Percentiles rank a stretch among this genome's conserved stretches.
phyloP scores from a whole-genome alignment of 768 basidiomycete genomes.

The Cystobasidium onofrii region DNA sequence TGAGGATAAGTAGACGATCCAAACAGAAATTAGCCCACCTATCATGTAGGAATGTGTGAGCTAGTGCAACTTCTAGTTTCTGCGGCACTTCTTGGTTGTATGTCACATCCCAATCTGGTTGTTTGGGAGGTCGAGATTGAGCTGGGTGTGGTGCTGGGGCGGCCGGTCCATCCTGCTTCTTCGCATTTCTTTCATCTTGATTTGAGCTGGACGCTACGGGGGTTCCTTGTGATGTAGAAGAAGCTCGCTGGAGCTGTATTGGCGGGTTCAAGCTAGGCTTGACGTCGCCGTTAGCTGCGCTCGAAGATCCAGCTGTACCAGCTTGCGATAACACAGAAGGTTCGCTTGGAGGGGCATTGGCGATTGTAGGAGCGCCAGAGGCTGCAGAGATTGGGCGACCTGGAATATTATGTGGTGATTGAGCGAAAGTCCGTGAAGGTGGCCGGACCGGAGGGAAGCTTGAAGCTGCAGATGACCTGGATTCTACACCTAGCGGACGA shows the following conservation, averaged over 20 bases:
- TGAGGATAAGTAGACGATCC: too few species aligned
- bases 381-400: not conserved
- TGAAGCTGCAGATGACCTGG: not conserved
- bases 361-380: not conserved
- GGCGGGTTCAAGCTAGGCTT: not conserved
- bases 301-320: slow-evolving; percentile 3
- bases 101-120: slow-evolving; percentile 78
- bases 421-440: slow-evolving; percentile 5
- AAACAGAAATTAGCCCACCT: slow-evolving; percentile 54
- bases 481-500: slow-evolving; percentile 12
- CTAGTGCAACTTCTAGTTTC: slow-evolving; percentile 65
- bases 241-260: not conserved
- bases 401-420: not conserved
- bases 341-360: not conserved
- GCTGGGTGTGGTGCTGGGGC: slow-evolving; percentile 36
- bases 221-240: not conserved
- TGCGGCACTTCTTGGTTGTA: slow-evolving; percentile 75
- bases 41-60: slow-evolving; percentile 83
- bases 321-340: slow-evolving; percentile 1
- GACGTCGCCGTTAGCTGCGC: not conserved
- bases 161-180: not conserved
- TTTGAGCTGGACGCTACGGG: not conserved
- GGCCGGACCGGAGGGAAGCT: slow-evolving; percentile 13
- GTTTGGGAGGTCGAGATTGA: slow-evolving; percentile 51
- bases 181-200: not conserved